These are phyloP conservation scores for Betula pendula DNA, from an alignment of 306 rosid genomes.

Conservation along the genomic window DNA sequence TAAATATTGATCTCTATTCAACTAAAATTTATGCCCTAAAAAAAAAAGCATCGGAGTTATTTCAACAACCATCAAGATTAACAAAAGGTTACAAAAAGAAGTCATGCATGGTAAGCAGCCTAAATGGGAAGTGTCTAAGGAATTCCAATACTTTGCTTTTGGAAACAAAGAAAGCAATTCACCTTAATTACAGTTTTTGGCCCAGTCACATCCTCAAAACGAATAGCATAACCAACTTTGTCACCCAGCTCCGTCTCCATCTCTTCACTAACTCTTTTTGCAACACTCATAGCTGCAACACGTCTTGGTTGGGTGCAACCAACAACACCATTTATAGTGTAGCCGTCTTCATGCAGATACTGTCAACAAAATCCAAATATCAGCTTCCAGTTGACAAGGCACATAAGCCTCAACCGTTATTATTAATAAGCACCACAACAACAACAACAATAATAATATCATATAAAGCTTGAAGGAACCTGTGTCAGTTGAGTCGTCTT, in stretches of 20 bases:
- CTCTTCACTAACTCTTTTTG: slow-evolving; percentile 99
- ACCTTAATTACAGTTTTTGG: slow-evolving; percentile 90
- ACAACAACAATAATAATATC: neutral
- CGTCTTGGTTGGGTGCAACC: slow-evolving; percentile 99
- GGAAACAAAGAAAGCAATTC: slow-evolving; percentile 8
- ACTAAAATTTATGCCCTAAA: slow-evolving; percentile 4
- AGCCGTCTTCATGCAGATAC: slow-evolving; percentile 96
- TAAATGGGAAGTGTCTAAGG: neutral
- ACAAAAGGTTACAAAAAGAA: neutral
- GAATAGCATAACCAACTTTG: slow-evolving; percentile 95
- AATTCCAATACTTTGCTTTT: slow-evolving; percentile 4
- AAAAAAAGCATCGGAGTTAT: neutral
- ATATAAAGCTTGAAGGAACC: slow-evolving; percentile 43
- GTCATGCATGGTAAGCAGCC: neutral
- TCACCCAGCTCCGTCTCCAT: slow-evolving; percentile 95
- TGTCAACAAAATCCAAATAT: slow-evolving; percentile 45
- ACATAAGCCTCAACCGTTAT: slow-evolving; percentile 2
- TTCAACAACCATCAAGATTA: slow-evolving; percentile 11
- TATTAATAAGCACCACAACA: neutral
- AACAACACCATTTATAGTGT: slow-evolving; percentile 67
- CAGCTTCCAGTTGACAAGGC: slow-evolving; percentile 23
- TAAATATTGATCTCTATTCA: slow-evolving; percentile 4
- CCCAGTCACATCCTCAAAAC: slow-evolving; percentile 97
- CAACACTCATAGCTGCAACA: slow-evolving; percentile 99
- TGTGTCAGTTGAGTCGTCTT: slow-evolving; percentile 97